Base-by-base conservation (phyloP, 306 rosid species). In the Inga oerstediana region DNA sequence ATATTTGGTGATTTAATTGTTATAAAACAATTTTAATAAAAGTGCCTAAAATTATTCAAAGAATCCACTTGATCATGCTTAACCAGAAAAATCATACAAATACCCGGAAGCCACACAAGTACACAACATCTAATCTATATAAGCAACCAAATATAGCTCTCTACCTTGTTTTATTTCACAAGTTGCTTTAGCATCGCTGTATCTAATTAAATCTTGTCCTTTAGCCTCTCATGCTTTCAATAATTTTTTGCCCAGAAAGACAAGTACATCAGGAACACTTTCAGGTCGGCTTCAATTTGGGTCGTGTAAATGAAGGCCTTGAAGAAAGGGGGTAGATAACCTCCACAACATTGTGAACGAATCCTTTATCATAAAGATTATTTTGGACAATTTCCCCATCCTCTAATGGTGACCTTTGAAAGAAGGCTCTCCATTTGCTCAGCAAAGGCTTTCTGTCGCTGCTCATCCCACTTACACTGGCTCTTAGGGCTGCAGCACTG, bases 401-500 rank as follows among this genome's bases (percentile, higher is more conserved):
- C 80, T 90, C 89, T 3, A 85, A 86, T 16, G 92, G 93, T 9
- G 97, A 92, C 86, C 89, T 90, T 79, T 88, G 84, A 77, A 90
- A 92, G 78, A 94, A 72, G 74, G 90, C 24, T 88, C 87, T 89
- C 95, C 98, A 96, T 85, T 96, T 96, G 90, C 94, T 73, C 61
- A 30, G 56, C 61, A 27, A 73, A 11, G 77, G 77, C 61, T 73
- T 73, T 48, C 22, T 46, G 43, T 73, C 77, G 61, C 19, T 72
- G 76, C 77, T 84, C 72, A 91, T 76, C 74, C 89, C 95, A 76
- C 80, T 84, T 54, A 90, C 68, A 83, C 97, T 90, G 66, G 91
- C 91, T 86, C 81, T 91, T 32, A 96, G 92, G 41, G 98, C 94
- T 71, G 73, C 94, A 52, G 98, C 94, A 86, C 99, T 96, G 4